Base-by-base conservation (phyloP, 768 basidiomycete species). In the Tricholoma matsutake region DNA sequence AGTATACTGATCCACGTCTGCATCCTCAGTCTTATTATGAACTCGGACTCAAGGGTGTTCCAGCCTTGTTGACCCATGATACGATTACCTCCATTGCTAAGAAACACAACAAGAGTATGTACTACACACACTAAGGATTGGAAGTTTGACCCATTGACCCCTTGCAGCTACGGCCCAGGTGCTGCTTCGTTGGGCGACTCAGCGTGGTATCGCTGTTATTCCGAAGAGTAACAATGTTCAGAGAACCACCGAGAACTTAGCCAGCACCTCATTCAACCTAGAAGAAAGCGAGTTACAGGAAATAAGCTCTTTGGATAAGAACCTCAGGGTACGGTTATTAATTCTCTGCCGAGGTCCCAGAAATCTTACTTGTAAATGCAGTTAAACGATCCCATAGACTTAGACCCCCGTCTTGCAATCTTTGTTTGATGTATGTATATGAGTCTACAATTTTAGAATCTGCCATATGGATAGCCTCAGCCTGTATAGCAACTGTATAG, bases 131-230 rank as follows among this genome's bases (percentile, higher is more conserved):
- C 29, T 8, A 7, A 18, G 16, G 14, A 8, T 4, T 32, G 6
- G 10, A 6, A 9, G 13, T 14, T 53, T 53, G 16, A 32, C 16
- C 51, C 29, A 37, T 55, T 13, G 20, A 29, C 49, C 5, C 52
- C 37, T 47, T 81, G 82, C 63, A 73, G 79, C 80, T 47, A 70
- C 84, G 4, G 88, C 89, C 6, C 89, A 92, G 71, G 83, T 92
- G 22, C 74, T 92, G 39, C 81, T 94, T 57, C 82, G 89, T 64
- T 94, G 91, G 91, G 84, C 89, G 1, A 88, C 87, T 13, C 88
- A 91, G 67, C 85, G 84, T 37, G 86, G 83, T 9, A 79, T 92
- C 61, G 86, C 86, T 34, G 86, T 92, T 49, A 83, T 94, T 62
- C 91, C 91, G 51, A 94, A 94, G 79, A 83, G 80, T 54, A 85